Base-by-base conservation (phyloP, 345 rosid genomes). In the Theobroma cacao region DNA sequence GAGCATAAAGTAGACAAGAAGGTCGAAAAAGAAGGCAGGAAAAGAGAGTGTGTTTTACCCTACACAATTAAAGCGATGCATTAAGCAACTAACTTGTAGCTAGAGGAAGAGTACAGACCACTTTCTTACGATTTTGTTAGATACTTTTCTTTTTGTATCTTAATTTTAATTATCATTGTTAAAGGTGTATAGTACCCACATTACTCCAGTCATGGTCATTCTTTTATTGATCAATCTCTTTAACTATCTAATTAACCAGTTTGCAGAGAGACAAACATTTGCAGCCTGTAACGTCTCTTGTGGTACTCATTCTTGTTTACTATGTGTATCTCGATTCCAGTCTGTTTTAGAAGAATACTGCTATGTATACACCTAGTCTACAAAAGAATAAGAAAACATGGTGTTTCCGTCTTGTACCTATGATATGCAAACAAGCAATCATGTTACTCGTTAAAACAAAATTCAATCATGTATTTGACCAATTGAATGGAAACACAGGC, bases 21-120 rank as follows among this genome's bases (percentile, higher is more conserved):
- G 79, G 83, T 85, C 80, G 74, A 76, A 59, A 78, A 83, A 85
- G 73, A 77, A 86, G 78, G 82, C 72, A 71, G 74, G 68, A 82
- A 84, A 77, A 43, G 52, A 13, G 55, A 14, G 65, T 71, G 48
- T 78, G 48, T 78, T 89, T 87, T 83, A 79, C 87, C 83, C 78
- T 82, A 61, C 84, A 77, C n/a, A 75, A 31, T 50, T 64, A 85
- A 85, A 85, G 85, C 59, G n/a, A 56, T 6, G 26, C 59, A 63
- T 52, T 50, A 74, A 72, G 67, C 78, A 79, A 18, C 72, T 33
- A 62, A 56, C 43, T 14, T 41, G 9, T 50, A 75, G 38, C 4
- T 55, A 58, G 50, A 31, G 11, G 34, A 41, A 26, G 66, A 80
- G 75, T 66, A 77, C 83, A 83, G 55, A 40, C 76, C 56, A 78